Base-by-base conservation (phyloP, 2,329 filamentous ascomycete species). In the Zymoseptoria tritici region DNA sequence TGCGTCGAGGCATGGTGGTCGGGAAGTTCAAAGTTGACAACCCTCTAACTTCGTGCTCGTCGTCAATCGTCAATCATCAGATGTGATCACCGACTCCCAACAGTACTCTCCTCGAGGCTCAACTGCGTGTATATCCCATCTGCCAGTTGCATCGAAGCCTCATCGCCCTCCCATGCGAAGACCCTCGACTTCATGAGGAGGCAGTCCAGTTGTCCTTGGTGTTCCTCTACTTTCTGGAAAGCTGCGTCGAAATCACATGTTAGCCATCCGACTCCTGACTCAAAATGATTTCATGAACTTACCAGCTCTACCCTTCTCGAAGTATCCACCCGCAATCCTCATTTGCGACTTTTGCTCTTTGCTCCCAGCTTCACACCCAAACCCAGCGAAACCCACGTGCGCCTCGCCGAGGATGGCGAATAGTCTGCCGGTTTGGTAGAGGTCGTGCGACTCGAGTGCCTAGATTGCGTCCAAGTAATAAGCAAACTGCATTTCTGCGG, bases 181-280 rank as follows among this genome's bases (percentile, higher is more conserved):
- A 95, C 82, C 55, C 85, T 85, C 3, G 89, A 87, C 75, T 90
- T 92, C 79, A 94, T 94, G 20, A 88, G 87, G 76, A 92, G 82
- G 79, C 89, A 85, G 73, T 91, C 88, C 69, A 89, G 87, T 74
- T 90, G 87, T 57, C 85, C 85, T n/a, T 78, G 76, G 13, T 86
- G 76, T 70, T 89, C 89, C 70, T 89, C 85, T 13, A 90, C 78
- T 53, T 79, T 80, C 50, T 85, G 83, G 71, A 84, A 95, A 62
- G 86, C 82, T 74, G 56, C 58, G 19, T 52, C 8, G 3, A 24
- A 13, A 52, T 55, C 11, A 56, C 42, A 8, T 11, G 21, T 31
- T 8, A 51, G 31, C 11, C 2, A 6, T 24, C 9, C 46, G n/a
- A 16, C 24, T 21, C 36, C 36, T 7, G 36, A 16, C 3, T 7